Conservation (phyloP, 805 yeast species). For the Kluyveromyces starmeri region DNA sequence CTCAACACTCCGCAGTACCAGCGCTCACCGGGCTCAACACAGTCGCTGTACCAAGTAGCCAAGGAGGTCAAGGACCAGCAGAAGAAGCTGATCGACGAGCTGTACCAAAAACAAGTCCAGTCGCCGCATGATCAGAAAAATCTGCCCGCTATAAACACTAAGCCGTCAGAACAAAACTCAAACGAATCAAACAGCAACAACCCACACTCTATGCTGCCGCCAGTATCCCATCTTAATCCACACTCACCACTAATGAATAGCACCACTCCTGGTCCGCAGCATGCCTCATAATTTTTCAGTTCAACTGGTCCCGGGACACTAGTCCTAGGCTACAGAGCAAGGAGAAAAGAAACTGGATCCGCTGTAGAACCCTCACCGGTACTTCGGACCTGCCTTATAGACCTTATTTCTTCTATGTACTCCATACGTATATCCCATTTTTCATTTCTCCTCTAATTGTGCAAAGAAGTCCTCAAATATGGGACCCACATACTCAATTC, state of each 20-base stretch:
- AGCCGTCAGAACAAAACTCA: neutral
- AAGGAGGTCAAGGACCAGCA: conserved; percentile 19
- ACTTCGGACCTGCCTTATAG: too few relatives aligned
- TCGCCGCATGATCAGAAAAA: neutral
- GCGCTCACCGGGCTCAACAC: conserved; percentile 48
- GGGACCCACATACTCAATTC: too few relatives aligned
- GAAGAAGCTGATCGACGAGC: conserved; percentile 18
- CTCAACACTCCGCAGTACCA: conserved; percentile 95
- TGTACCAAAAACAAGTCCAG: conserved; percentile 52
- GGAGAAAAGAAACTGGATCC: too few relatives aligned
- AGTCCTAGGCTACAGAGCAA: too few relatives aligned
- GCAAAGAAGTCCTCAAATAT: too few relatives aligned
- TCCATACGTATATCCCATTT: too few relatives aligned
- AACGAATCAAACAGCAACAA: neutral
- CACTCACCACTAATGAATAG: neutral
- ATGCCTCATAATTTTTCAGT: too few relatives aligned
- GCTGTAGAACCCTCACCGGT: too few relatives aligned
- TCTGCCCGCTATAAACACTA: too few relatives aligned
- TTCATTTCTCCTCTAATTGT: too few relatives aligned
- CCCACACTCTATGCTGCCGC: neutral
- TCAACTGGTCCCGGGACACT: too few relatives aligned
- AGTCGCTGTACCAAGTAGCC: conserved; percentile 15
- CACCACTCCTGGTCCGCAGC: neutral
- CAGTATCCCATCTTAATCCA: conserved; percentile 2
- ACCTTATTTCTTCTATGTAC: too few relatives aligned